Percentiles rank a stretch among this genome's conserved stretches.
These are phyloP conservation scores for Corchorus capsularis DNA, from an alignment of 345 rosid genomes.

Conservation along the genomic window DNA sequence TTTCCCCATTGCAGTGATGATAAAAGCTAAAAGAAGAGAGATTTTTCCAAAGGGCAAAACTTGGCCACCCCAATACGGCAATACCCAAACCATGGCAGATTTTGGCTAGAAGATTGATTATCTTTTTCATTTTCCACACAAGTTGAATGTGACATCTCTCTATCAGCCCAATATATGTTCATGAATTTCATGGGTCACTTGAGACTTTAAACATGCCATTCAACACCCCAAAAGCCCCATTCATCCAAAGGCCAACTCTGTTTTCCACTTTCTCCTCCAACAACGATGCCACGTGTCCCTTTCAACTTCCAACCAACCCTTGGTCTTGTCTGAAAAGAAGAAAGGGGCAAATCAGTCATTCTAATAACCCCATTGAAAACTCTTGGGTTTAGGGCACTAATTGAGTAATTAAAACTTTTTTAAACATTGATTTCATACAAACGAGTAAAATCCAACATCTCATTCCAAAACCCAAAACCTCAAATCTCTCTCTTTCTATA, in stretches of 20 bases:
- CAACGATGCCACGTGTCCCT: constrained; percentile 18
- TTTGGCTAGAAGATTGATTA: not conserved
- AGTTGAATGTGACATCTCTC: constrained; percentile 1
- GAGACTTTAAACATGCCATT: not conserved
- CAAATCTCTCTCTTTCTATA: not conserved
- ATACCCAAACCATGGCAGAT: not conserved
- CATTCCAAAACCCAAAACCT: constrained; percentile 6
- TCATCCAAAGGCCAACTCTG: not conserved
- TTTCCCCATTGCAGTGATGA: too few relatives aligned
- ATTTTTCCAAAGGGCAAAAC: not conserved
- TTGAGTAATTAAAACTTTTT: constrained; percentile 5
- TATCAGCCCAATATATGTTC: constrained; percentile 10
- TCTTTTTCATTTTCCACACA: not conserved
- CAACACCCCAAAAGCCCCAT: not conserved
- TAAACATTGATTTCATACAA: constrained; percentile 21
- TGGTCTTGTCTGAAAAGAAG: not conserved
- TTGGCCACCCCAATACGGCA: not conserved
- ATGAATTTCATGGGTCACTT: not conserved
- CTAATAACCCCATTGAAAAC: not conserved
- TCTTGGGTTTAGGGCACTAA: constrained; percentile 26
- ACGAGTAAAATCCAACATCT: constrained; percentile 12
- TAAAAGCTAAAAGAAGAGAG: not conserved
- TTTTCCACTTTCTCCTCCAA: constrained; percentile 3
- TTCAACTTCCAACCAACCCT: not conserved
- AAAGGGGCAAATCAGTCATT: constrained; percentile 21